Evolutionary conservation across 164 flowering plant species (phyloP).

Genomic region (Liquidambar formosana): DNA sequence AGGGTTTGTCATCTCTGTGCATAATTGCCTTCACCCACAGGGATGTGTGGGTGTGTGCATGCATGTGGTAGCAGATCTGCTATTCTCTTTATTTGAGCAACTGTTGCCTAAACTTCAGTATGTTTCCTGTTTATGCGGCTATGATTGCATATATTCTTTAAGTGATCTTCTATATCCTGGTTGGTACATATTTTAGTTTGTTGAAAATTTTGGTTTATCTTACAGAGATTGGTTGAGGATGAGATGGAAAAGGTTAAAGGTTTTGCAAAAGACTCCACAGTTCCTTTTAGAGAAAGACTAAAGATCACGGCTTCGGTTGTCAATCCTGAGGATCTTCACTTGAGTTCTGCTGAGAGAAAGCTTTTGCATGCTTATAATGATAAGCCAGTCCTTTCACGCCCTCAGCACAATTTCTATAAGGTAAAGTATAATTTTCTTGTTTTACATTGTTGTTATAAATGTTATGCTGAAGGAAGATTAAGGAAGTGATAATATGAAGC

Average conservation of each 20-base stretch:
- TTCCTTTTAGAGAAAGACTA: slow-evolving; percentile 88
- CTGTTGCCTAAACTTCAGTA: not conserved
- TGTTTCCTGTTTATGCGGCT: not conserved
- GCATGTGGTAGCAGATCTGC: no score
- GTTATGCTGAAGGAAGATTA: no score
- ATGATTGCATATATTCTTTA: not conserved
- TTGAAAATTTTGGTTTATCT: slow-evolving; percentile 4
- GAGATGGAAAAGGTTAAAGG: slow-evolving; percentile 91
- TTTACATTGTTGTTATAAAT: not conserved
- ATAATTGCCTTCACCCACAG: no score
- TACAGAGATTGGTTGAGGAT: slow-evolving; percentile 82
- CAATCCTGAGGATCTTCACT: slow-evolving; percentile 82
- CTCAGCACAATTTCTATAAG: slow-evolving; percentile 87
- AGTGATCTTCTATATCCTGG: not conserved
- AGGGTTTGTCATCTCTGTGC: no score
- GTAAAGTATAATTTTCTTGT: slow-evolving; percentile 28
- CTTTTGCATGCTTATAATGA: slow-evolving; percentile 86
- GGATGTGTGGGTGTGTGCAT: no score
- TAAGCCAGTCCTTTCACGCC: slow-evolving; percentile 98
- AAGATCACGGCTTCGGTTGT: slow-evolving; percentile 85
- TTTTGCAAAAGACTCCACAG: slow-evolving; percentile 64
- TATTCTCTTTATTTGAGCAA: not conserved
- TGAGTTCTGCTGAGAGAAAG: slow-evolving; percentile 80
- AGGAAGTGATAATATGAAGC: no score
- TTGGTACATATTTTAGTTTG: not conserved